phyloP scores from a whole-genome alignment of 139 green algal species.

The Pleodorina starrii region DNA sequence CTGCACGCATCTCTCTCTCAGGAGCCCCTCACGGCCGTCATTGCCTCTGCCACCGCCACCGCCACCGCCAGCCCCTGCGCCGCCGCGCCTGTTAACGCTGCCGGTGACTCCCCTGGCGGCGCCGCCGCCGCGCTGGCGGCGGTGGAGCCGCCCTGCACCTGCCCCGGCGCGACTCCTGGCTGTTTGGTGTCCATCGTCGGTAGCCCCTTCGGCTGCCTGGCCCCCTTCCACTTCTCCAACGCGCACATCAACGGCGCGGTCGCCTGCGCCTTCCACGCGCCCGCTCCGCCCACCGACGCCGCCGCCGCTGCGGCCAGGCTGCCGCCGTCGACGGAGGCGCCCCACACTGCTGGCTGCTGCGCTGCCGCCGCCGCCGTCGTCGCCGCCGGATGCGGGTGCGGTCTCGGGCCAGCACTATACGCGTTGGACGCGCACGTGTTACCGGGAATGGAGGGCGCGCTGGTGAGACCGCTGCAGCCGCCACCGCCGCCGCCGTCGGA shows the following conservation, averaged over 20 bases:
- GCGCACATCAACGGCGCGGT: constrained; percentile 60
- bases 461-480: constrained; percentile 40
- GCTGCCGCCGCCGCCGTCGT: not conserved
- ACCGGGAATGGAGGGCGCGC: constrained; percentile 81
- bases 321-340: not conserved
- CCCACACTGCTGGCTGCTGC: not conserved
- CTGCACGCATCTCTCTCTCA: too few relatives aligned
- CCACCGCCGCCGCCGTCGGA: not conserved
- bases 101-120: too few relatives aligned
- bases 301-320: not conserved
- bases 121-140: too few relatives aligned
- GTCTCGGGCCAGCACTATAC: constrained; percentile 43
- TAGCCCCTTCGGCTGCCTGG: constrained; percentile 79
- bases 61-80: too few relatives aligned
- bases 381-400: not conserved
- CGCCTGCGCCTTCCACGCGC: constrained; percentile 26
- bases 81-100: too few relatives aligned
- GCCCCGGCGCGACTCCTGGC: not conserved
- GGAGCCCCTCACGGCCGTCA: too few relatives aligned
- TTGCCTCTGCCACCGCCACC: too few relatives aligned
- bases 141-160: not conserved
- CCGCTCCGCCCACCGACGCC: not conserved
- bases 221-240: constrained; percentile 70
- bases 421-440: constrained; percentile 68
- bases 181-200: constrained; percentile 49